Percentiles rank a stretch among this genome's conserved stretches.
These are phyloP conservation scores for Cryphonectria parasitica DNA, from an alignment of 2,329 filamentous ascomycete species.

Conservation along the genomic window DNA sequence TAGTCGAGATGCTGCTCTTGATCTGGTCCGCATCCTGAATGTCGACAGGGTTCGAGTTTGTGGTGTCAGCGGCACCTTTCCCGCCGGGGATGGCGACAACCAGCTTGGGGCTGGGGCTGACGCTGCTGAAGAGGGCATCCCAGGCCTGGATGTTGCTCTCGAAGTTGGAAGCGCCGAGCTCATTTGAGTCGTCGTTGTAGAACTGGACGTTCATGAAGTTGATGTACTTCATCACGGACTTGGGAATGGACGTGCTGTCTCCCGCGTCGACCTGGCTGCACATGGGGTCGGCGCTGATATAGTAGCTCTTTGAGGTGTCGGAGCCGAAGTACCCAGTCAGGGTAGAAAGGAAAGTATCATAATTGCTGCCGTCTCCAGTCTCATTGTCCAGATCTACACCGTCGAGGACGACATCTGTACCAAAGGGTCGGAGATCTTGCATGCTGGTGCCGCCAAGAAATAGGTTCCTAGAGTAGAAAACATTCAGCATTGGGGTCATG, in stretches of 20 bases:
- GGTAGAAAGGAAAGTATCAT: constrained; percentile 19
- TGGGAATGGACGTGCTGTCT: constrained; percentile 13
- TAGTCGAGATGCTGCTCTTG: constrained; percentile 13
- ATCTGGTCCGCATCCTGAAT: constrained; percentile 18
- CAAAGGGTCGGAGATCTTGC: constrained; percentile 19
- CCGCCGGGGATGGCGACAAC: constrained; percentile 23
- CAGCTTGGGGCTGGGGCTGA: constrained; percentile 22
- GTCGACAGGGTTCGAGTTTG: background rate
- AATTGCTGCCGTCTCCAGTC: constrained; percentile 8
- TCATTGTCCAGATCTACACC: constrained; percentile 25
- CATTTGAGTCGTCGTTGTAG: constrained; percentile 23
- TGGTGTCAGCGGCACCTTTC: constrained; percentile 6
- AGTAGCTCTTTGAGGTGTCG: constrained; percentile 10
- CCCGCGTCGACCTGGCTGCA: background rate
- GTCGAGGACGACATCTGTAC: constrained; percentile 15
- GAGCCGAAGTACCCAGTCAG: constrained; percentile 16
- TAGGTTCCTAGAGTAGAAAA: constrained; percentile 9
- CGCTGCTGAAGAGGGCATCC: constrained; percentile 16
- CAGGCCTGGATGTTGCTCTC: constrained; percentile 14
- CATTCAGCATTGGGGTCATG: background rate
- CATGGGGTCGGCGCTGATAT: constrained; percentile 21
- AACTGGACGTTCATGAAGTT: constrained; percentile 26
- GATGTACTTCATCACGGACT: constrained; percentile 12
- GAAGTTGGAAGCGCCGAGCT: constrained; percentile 17
- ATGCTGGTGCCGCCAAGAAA: constrained; percentile 23